Base-by-base conservation (phyloP, 73 alveolate species). In the Symbiodinium pilosum region DNA sequence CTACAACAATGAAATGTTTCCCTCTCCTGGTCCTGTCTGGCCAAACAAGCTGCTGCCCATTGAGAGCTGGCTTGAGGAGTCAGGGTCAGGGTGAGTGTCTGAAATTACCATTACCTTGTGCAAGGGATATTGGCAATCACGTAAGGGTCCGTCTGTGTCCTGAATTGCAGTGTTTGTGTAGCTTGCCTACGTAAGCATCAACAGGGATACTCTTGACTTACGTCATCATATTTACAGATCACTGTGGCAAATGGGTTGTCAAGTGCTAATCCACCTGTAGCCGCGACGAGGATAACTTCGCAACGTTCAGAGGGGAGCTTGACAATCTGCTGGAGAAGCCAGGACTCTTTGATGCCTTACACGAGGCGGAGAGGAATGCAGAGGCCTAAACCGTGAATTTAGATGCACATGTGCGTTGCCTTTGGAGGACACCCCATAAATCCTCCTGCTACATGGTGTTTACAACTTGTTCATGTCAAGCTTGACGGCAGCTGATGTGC, bases 1-100 rank as follows among this genome's bases (percentile, higher is more conserved):
- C 86, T 39, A 16, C 51, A 75, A 75, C 44, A 28, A 34, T 4
- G 86, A 75, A 47, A 34, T 75, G 51, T 75, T 38, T 75, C 86
- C 86, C 36, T 75, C 86, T 38, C 86, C 86, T 75, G 86, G 86
- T 12, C 86, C 86, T 34, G 86, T 75, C 51, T 75, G 86, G 77
- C 77, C 77, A 18, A 64, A 36, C 77, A 64, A 64, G 77, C 21
- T 64, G 77, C 77, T 64, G 77, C 77, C 77, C 7, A 64, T 64
- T 20, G 77, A 64, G 77, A 64, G 77, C 36, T 64, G 77, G 77
- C 77, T 64, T 32, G 77, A 64, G 77, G 77, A n/a, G n/a, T n/a
- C n/a, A n/a, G n/a, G n/a, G n/a, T n/a, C 71, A 54, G 71, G 71
- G 71, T 54, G 4, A 54, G 71, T 8, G 64, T 16, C 64, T 47